A percentile compares a stretch with the other conserved stretches of the same genome.
These are phyloP conservation scores for Penicillium manginii DNA, from an alignment of 495 filamentous ascomycete genomes.

Conservation along the genomic window DNA sequence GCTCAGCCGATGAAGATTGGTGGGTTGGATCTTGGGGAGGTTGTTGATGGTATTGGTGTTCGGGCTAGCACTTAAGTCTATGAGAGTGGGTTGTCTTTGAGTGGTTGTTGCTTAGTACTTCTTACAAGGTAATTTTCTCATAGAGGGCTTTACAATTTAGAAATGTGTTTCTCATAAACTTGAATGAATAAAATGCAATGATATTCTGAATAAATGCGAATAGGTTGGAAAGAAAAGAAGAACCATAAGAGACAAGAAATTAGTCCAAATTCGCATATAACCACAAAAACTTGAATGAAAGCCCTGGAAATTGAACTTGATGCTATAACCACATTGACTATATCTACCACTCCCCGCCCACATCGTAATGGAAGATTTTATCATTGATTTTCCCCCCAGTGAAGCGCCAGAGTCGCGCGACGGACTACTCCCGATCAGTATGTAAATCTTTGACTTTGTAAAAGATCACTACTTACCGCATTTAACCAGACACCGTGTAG, in stretches of 20 bases:
- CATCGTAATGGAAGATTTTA: constrained; percentile 47
- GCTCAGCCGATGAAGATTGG: constrained; percentile 41
- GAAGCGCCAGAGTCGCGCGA: constrained; percentile 43
- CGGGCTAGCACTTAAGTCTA: constrained; percentile 28
- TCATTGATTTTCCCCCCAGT: constrained; percentile 50
- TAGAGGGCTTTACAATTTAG: too few species aligned
- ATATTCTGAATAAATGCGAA: too few species aligned
- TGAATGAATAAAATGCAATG: too few species aligned
- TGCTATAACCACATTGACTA: neutral
- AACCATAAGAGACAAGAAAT: too few species aligned
- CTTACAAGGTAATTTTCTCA: too few species aligned
- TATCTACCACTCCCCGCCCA: constrained; percentile 55
- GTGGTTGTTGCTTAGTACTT: too few species aligned
- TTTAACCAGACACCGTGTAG: constrained; percentile 56
- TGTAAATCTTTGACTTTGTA: neutral
- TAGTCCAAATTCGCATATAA: too few species aligned
- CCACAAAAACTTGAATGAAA: neutral
- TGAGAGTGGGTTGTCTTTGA: too few species aligned
- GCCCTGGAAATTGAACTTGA: neutral
- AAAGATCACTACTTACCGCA: constrained; percentile 42
- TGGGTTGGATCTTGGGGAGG: constrained; percentile 47
- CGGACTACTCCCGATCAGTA: constrained; percentile 24
- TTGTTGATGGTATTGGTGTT: constrained; percentile 44
- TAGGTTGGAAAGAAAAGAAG: too few species aligned
- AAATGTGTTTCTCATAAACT: too few species aligned